Evolutionary conservation across 2,329 filamentous ascomycete species (phyloP).

Genomic region (Botrytis sinoallii): DNA sequence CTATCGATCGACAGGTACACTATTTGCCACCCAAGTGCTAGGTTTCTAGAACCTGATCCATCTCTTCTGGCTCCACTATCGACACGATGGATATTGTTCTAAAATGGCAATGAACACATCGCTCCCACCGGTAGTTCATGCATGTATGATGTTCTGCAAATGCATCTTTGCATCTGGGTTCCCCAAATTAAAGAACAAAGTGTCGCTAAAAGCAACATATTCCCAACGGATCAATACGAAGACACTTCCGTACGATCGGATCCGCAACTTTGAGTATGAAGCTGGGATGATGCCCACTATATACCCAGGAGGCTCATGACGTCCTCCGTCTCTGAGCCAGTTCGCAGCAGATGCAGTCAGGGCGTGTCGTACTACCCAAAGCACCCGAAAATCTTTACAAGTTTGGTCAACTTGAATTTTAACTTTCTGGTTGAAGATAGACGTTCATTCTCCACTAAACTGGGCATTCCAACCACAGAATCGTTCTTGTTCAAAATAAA

Average conservation of each 20-base stretch:
- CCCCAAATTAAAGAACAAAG: neutral
- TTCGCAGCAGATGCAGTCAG: neutral
- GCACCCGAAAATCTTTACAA: neutral
- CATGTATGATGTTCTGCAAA: slow-evolving; percentile 5
- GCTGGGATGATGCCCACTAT: neutral
- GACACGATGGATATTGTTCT: neutral
- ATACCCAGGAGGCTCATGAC: neutral
- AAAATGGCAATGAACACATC: neutral
- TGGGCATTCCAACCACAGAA: neutral
- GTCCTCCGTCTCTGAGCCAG: neutral
- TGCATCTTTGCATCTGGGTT: neutral
- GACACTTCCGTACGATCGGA: neutral
- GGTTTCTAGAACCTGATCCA: neutral
- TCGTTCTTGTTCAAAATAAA: neutral
- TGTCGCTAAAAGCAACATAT: neutral
- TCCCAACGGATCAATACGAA: neutral
- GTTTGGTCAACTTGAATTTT: neutral
- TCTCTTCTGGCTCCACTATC: neutral
- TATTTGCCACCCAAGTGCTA: neutral
- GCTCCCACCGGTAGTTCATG: slow-evolving; percentile 5
- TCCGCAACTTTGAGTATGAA: neutral
- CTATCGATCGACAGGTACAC: neutral
- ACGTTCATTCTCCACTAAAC: neutral
- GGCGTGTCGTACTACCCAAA: neutral
- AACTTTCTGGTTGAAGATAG: neutral